phyloP scores from a whole-genome alignment of 2,329 filamentous ascomycete species.

The Aspergillus caelatus region DNA sequence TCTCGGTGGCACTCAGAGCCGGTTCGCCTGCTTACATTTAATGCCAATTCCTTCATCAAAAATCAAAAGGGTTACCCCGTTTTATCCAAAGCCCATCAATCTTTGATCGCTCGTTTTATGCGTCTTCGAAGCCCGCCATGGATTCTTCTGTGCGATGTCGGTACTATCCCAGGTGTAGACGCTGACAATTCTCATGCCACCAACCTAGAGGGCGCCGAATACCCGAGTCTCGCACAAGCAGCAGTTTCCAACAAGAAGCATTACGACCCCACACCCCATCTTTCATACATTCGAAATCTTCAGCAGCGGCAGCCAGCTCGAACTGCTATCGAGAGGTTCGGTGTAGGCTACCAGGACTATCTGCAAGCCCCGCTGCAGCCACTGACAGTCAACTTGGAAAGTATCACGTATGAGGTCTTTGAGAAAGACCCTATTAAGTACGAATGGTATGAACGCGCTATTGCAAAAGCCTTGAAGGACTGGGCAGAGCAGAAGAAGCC shows the following conservation, averaged over 20 bases:
- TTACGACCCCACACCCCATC: conserved; percentile 64
- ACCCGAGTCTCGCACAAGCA: conserved; percentile 73
- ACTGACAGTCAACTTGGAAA: conserved; percentile 93
- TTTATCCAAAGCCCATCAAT: conserved; percentile 60
- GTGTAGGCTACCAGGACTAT: conserved; percentile 84
- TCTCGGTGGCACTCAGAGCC: conserved; percentile 67
- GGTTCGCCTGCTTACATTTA: conserved; percentile 58
- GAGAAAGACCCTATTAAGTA: conserved; percentile 99
- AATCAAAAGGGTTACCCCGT: conserved; percentile 63
- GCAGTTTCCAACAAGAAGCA: conserved; percentile 53
- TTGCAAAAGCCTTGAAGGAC: conserved; percentile 77
- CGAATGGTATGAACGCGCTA: conserved; percentile 87
- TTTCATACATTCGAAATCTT: conserved; percentile 81
- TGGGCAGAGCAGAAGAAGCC: conserved; percentile 74
- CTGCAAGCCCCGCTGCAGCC: conserved; percentile 93
- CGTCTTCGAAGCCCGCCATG: conserved; percentile 61
- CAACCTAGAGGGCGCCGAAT: conserved; percentile 44
- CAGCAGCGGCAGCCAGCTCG: conserved; percentile 76
- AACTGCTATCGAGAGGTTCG: conserved; percentile 66
- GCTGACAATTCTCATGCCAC: conserved; percentile 22
- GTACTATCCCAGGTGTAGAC: conserved; percentile 54
- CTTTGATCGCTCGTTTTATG: conserved; percentile 59
- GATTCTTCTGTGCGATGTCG: conserved; percentile 63
- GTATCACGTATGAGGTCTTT: conserved; percentile 96
- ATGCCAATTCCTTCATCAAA: conserved; percentile 56